A percentile compares a stretch with the other conserved stretches of the same genome.
These are phyloP conservation scores for Phyllostachys edulis DNA, from an alignment of 176 grass and related monocot species.

Conservation along the genomic window DNA sequence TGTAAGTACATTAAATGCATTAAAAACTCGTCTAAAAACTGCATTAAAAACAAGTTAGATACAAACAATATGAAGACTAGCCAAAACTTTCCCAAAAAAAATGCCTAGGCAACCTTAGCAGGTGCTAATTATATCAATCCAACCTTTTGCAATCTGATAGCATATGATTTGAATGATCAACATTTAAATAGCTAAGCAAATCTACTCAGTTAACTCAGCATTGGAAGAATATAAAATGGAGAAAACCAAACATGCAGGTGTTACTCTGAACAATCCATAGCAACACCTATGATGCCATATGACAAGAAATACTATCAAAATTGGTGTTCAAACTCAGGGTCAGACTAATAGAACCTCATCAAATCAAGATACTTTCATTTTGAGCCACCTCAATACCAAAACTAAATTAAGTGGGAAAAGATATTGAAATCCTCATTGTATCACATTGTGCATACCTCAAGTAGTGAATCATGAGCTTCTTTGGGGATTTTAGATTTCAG, in stretches of 20 bases:
- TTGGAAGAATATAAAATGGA: conserved; percentile 7
- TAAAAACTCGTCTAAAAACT: neutral
- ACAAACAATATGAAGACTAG: neutral
- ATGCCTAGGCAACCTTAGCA: neutral
- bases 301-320: neutral
- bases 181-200: neutral
- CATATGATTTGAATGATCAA: neutral
- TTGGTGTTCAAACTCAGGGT: neutral
- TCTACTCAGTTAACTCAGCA: neutral
- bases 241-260: neutral
- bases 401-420: neutral
- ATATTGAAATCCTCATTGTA: neutral
- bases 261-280: neutral
- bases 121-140: neutral
- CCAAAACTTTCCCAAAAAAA: neutral
- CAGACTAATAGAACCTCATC: neutral
- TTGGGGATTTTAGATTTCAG: conserved; percentile 34
- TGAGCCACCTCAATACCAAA: neutral
- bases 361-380: neutral
- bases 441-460: conserved; percentile 50
- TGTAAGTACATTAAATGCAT: neutral
- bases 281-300: conserved; percentile 6
- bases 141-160: neutral
- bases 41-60: neutral
- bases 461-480: conserved; percentile 41